Percentiles rank a stretch among this genome's conserved stretches.
phyloP scores from a whole-genome alignment of 1,139 yeast genomes.

The Kodamaea alishanica region DNA sequence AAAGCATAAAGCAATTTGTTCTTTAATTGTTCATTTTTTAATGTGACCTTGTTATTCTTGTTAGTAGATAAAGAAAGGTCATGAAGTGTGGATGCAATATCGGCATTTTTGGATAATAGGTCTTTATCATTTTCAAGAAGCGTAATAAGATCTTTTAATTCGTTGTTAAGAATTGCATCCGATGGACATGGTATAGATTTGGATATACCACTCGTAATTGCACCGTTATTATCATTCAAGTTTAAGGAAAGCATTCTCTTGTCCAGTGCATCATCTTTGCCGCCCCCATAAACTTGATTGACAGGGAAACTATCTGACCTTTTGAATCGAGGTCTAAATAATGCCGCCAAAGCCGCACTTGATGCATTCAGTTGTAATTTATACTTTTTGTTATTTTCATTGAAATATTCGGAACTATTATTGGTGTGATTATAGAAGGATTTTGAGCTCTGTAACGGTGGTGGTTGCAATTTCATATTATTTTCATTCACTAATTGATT shows the following conservation, averaged over 20 bases:
- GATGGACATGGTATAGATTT: not conserved
- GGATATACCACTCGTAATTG: too few relatives aligned
- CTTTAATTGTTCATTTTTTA: slow-evolving; percentile 43
- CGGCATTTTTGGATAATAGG: slow-evolving; percentile 28
- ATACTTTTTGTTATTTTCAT: slow-evolving; percentile 18
- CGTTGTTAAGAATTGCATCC: slow-evolving; percentile 26
- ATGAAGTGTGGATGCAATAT: slow-evolving; percentile 53
- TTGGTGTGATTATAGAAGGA: slow-evolving; percentile 16
- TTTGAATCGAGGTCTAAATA: slow-evolving; percentile 42
- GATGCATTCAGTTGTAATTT: slow-evolving; percentile 51
- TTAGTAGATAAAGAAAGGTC: slow-evolving; percentile 48
- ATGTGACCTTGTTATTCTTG: slow-evolving; percentile 16
- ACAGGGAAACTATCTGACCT: slow-evolving; percentile 39
- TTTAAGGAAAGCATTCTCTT: slow-evolving; percentile 5
- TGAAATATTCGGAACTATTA: slow-evolving; percentile 23
- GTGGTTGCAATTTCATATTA: slow-evolving; percentile 7
- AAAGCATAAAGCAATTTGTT: slow-evolving; percentile 59
- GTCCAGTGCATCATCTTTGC: slow-evolving; percentile 8
- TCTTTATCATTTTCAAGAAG: slow-evolving; percentile 39
- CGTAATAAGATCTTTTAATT: slow-evolving; percentile 43
- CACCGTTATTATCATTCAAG: not conserved
- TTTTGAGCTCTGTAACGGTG: slow-evolving; percentile 5
- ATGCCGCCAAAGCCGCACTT: slow-evolving; percentile 60
- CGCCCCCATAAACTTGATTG: slow-evolving; percentile 18
- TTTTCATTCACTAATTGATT: slow-evolving; percentile 7